Evolutionary conservation across 371 early-diverging fungal species (phyloP).

Genomic region (Mucor sp.): DNA sequence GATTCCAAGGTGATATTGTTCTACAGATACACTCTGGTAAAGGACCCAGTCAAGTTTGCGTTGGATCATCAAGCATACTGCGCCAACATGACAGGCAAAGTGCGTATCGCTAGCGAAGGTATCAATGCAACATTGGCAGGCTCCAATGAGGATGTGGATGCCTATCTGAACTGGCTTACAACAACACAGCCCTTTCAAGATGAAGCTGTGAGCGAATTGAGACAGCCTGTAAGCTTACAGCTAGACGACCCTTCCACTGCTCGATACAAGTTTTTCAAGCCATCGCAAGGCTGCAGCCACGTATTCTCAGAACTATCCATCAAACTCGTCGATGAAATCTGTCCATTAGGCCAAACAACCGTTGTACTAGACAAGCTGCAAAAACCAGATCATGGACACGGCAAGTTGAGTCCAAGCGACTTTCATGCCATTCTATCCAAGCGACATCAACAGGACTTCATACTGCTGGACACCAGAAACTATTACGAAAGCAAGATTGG

Average conservation of each 20-base stretch:
- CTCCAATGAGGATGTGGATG: conserved; percentile 31
- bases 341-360: conserved; percentile 58
- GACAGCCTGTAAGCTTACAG: neutral
- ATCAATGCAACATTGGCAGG: conserved; percentile 73
- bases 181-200: conserved; percentile 14
- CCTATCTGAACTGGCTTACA: conserved; percentile 52
- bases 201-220: neutral
- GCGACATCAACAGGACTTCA: conserved; percentile 34
- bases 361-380: conserved; percentile 19
- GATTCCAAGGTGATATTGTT: conserved; percentile 59
- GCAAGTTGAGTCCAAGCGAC: conserved; percentile 47
- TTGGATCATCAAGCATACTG: conserved; percentile 38
- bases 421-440: conserved; percentile 42
- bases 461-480: conserved; percentile 70
- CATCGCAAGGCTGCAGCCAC: conserved; percentile 66
- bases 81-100: conserved; percentile 57
- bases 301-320: conserved; percentile 65
- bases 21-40: conserved; percentile 53
- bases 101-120: conserved; percentile 66
- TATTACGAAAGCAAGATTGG: conserved; percentile 74
- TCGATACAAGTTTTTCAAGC: conserved; percentile 65
- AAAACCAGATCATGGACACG: conserved; percentile 27
- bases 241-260: conserved; percentile 2
- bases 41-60: conserved; percentile 47
- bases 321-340: conserved; percentile 70